Evolutionary conservation across 2,329 filamentous ascomycete species (phyloP), one percentile per base, ranked within the genome.

Genomic region (Curvularia lunata): DNA sequence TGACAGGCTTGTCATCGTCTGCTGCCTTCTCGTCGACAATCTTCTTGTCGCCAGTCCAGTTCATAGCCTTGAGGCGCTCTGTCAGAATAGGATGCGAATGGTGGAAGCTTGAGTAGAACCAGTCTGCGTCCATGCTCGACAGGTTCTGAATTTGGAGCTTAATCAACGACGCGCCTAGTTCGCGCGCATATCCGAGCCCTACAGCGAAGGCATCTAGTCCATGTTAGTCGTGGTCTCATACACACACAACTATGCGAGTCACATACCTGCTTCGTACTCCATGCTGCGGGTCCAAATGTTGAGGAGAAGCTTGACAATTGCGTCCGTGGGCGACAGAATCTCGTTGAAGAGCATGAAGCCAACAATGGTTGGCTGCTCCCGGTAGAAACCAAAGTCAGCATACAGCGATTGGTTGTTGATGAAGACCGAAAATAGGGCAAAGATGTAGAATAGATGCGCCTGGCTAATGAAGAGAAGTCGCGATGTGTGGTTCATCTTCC

Each of bases 111-210:
- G 95, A 95, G 79, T 96, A 99, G 85, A 97, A 88, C 90, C 91
- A 96, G 80, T 99, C 96, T 27, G 95, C 95, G 71, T 99, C 95
- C 94, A 99, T 98, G 61, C 91, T 96, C 79, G 92, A 96, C 67
- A 99, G 84, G 76, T 99, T 99, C 82, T 98, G 93, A 72, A 97
- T 92, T 80, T 99, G 96, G 51, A 99, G 90, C 83, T 97, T 97
- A 81, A 99, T 92, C 63, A 99, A 86, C 21, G 92, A 95, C 62
- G 87, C 84, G 42, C 93, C 92, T 51, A 99, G 88, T 77, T 97
- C 88, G 45, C 86, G 81, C 51, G 89, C 86, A 80, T 94, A 97
- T 52, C 95, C 95, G 9, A 97, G 88, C 48, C 88, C 84, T 67
- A 88, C 85, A 56, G 94, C 95, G 75, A 99, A 99, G 21, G 85